Evolutionary conservation across 176 grass and related monocot species (phyloP).

Genomic region (Rhynchospora breviuscula): DNA sequence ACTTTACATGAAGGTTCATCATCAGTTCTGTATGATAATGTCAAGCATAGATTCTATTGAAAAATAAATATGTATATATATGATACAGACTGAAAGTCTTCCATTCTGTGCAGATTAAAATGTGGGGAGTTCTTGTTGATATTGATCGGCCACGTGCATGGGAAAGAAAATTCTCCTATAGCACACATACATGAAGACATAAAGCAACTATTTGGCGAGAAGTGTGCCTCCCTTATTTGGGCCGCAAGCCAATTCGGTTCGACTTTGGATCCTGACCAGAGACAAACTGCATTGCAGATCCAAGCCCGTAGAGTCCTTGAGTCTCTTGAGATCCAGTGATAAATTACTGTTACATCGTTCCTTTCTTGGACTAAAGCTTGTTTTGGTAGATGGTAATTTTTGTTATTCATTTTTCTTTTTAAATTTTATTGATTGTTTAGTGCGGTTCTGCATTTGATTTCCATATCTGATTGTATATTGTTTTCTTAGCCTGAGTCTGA

Average conservation of each 20-base stretch:
- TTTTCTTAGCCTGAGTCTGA: not conserved
- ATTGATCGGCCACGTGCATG: slow-evolving; percentile 74
- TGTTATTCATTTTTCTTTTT: slow-evolving; percentile 9
- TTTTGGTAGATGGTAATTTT: not conserved
- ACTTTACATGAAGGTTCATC: not conserved
- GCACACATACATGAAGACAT: slow-evolving; percentile 69
- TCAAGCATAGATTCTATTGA: not conserved
- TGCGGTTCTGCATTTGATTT: slow-evolving; percentile 13
- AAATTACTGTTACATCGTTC: not conserved
- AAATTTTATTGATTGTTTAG: slow-evolving; percentile 11
- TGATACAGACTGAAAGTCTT: too few relatives aligned
- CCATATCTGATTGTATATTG: not conserved
- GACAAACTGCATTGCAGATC: slow-evolving; percentile 81
- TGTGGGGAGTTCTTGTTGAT: slow-evolving; percentile 82
- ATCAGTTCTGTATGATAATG: not conserved
- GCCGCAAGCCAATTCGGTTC: slow-evolving; percentile 88
- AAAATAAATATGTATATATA: too few relatives aligned
- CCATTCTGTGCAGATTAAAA: slow-evolving; percentile 63
- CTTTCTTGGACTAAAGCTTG: not conserved
- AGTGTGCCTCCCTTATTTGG: slow-evolving; percentile 80
- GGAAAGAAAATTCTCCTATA: slow-evolving; percentile 71
- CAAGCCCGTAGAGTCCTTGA: slow-evolving; percentile 87
- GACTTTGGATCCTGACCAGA: slow-evolving; percentile 74
- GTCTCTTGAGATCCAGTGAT: slow-evolving; percentile 64
- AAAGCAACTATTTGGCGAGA: slow-evolving; percentile 55